Conservation (phyloP, 179 eudicot genomes). For the Nepenthes alata region DNA sequence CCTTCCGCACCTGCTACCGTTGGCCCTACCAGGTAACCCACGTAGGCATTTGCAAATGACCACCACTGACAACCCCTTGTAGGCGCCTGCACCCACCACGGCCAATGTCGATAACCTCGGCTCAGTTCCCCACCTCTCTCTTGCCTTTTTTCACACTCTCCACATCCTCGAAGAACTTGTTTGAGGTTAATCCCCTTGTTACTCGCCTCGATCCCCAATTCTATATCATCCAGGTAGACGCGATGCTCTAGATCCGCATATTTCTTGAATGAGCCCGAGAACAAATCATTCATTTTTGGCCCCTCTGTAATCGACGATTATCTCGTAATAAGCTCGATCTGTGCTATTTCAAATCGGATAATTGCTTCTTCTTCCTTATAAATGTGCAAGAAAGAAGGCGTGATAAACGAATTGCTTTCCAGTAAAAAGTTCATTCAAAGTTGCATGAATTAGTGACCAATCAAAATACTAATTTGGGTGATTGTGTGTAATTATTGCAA, state of each 20-base stretch:
- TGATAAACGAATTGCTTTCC: no score
- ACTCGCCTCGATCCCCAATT: slow-evolving; percentile 19
- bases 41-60: no score
- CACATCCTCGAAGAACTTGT: slow-evolving; percentile 62
- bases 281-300: slow-evolving; percentile 64
- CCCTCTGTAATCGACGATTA: no score
- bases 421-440: no score
- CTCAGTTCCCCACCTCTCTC: slow-evolving; percentile 42
- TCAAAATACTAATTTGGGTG: not conserved
- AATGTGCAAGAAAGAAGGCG: no score
- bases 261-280: slow-evolving; percentile 53
- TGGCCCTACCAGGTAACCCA: no score
- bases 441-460: not conserved
- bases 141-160: slow-evolving; percentile 66
- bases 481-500: not conserved
- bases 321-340: not conserved
- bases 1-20: no score
- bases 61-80: no score
- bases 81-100: no score
- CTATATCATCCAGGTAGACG: slow-evolving; percentile 33
- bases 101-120: no score
- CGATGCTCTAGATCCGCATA: slow-evolving; percentile 28
- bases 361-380: no score
- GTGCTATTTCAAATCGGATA: not conserved
- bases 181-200: slow-evolving; percentile 34